A percentile compares a stretch with the other conserved stretches of the same genome.
Evolutionary conservation across 2,329 filamentous ascomycete species (phyloP).

Genomic region (Fusarium multiceps): DNA sequence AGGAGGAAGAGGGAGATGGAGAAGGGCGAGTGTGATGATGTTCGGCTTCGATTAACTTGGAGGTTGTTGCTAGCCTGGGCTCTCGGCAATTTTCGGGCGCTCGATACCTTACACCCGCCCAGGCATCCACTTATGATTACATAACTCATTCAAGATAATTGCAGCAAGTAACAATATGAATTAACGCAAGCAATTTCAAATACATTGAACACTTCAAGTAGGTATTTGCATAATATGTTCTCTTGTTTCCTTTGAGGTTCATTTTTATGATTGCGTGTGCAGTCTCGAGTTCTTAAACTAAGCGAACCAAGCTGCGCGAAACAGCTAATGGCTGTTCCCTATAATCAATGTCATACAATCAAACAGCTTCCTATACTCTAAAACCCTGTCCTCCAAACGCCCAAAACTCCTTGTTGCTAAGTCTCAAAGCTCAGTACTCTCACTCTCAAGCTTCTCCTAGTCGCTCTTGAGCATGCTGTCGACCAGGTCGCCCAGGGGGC

Average conservation of each 20-base stretch:
- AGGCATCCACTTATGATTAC: conserved; percentile 55
- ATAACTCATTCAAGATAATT: conserved; percentile 35
- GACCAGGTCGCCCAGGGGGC: conserved; percentile 91
- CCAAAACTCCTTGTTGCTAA: conserved; percentile 37
- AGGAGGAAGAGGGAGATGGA: conserved; percentile 29
- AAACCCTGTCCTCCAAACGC: conserved; percentile 27
- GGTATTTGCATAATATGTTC: background rate
- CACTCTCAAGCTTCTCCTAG: conserved; percentile 55
- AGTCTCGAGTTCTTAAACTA: conserved; percentile 1
- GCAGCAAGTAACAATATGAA: background rate
- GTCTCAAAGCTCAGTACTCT: conserved; percentile 13
- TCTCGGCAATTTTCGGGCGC: conserved; percentile 57
- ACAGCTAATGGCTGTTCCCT: conserved; percentile 17
- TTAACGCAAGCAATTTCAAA: background rate
- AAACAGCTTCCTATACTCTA: conserved; percentile 24
- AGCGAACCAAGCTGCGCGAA: background rate
- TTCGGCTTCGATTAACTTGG: conserved; percentile 47
- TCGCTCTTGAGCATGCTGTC: conserved; percentile 98
- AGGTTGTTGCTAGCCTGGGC: conserved; percentile 47
- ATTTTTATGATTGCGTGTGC: background rate
- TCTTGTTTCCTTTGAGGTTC: background rate
- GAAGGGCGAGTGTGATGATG: conserved; percentile 32
- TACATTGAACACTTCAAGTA: background rate
- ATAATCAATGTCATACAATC: conserved; percentile 40
- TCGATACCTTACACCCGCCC: conserved; percentile 53